Evolutionary conservation across 441 rosid genomes (phyloP), one percentile per base, ranked within the genome.

Genomic region (Pelargonium cotyledonis): DNA sequence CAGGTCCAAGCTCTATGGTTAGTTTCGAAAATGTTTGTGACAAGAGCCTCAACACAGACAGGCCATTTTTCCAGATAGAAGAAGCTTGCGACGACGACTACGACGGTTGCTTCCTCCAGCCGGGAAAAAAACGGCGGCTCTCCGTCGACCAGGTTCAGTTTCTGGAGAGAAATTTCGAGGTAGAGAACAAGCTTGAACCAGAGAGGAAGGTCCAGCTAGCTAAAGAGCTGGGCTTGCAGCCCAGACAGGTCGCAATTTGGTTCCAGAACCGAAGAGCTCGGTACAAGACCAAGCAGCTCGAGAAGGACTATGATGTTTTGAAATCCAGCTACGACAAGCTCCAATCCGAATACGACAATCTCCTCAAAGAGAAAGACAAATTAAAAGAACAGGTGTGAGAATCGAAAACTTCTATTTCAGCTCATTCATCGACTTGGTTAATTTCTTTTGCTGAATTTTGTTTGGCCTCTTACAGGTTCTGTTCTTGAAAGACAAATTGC

Each of bases 101-200:
- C 69, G 97, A 93, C 21, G 97, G 89, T 2, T 93, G 85, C 73
- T 47, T 71, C 15, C 55, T 49, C 55, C 55, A n/a, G 69, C 88
- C 86, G 23, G 96, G 88, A 76, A 94, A 91, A 80, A 94, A 94
- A 72, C 96, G 98, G 61, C 91, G 98, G 29, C 97, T 94, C 63
- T 85, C 91, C 26, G 63, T 84, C 2, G 87, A 89, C 68, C 96
- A 92, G 95, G 97, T 49, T 49, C 16, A 11, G 55, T 49, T 86
- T 72, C 74, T 90, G 72, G 96, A 90, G 90, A 88, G 85, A 80
- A 86, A 86, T 80, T 90, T 90, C 66, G 91, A 83, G 78, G 73
- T 75, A 5, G 96, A 90, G 81, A 90, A 83, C 83, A 90, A 86
- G 73, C 88, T 88, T 71, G 96, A 88, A 82, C 93, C 91, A 6